Base-by-base conservation (phyloP, 1,139 yeast species). In the Yamadazyma conglobata region DNA sequence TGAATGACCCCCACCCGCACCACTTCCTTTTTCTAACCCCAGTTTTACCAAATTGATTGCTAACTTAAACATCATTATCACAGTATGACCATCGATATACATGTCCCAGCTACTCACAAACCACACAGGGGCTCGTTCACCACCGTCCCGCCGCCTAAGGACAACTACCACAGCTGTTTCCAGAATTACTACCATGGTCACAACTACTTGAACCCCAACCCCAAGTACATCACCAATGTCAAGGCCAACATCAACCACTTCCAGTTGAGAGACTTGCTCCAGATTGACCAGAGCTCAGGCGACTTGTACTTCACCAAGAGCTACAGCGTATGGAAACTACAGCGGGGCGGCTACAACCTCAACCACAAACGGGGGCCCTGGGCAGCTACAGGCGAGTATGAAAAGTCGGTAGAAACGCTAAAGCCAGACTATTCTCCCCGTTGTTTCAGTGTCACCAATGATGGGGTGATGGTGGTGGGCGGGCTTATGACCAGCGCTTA, bases 251-350 rank as follows among this genome's bases (percentile, higher is more conserved):
- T 57, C 25, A 77, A 79, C 40, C 96, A 88, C 60, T 88, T 96
- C 95, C 96, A 88, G 53, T 63, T 88, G 24, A 67, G 95, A 28
- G 94, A 88, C 49, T 67, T 88, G 47, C 62, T 87, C 15, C 77
- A 81, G 44, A 58, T 55, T 21, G 64, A 64, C 35, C 44, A 48
- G 19, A 24, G 38, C 3, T 40, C 47, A 6, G 61, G 66, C 19
- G 44, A 46, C 10, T 44, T 65, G 7, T 64, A 51, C 40, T 66
- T 55, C 38, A 62, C 70, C 11, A 47, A 47, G 31, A 55, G 54
- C 28, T 65, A 64, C 28, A 42, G 54, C 10, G 50, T 67, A 12
- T 49, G 62, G 44, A 44, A 36, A 25, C 44, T 43, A 6, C n/a
- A n/a, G n/a, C n/a, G n/a, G n/a, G 61, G 43, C 43, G 35, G 25